Conservation (phyloP, 768 basidiomycete species). For the Porpolomopsis calyptriformis region DNA sequence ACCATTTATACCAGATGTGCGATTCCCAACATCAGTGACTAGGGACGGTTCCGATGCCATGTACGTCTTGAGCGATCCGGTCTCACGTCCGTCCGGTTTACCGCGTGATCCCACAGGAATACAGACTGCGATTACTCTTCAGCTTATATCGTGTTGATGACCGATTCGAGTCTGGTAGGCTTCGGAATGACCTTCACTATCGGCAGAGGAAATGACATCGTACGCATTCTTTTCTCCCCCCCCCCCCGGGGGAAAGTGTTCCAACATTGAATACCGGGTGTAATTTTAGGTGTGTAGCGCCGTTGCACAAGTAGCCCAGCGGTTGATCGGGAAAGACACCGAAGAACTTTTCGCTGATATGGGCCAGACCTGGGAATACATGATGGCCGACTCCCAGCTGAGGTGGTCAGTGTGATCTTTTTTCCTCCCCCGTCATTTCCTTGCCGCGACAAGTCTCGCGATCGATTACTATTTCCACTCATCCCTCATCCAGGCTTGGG, state of each 20-base stretch:
- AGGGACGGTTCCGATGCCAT: constrained; percentile 94
- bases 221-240: constrained; percentile 18
- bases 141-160: constrained; percentile 75
- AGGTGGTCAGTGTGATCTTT: constrained; percentile 52
- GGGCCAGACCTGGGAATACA: constrained; percentile 83
- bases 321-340: constrained; percentile 73
- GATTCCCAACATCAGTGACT: constrained; percentile 84
- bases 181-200: constrained; percentile 94
- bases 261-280: not conserved
- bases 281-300: constrained; percentile 63
- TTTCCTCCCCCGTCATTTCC: not conserved
- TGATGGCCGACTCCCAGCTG: constrained; percentile 82
- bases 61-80: constrained; percentile 26
- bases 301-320: constrained; percentile 66
- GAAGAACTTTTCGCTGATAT: constrained; percentile 81
- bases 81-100: not conserved
- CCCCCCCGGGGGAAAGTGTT: not conserved
- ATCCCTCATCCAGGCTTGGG: constrained; percentile 52
- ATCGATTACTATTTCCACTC: not conserved
- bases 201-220: constrained; percentile 91
- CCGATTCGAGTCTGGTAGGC: constrained; percentile 68
- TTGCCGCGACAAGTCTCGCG: no score
- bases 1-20: constrained; percentile 47
- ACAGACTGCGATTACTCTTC: constrained; percentile 94
- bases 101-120: constrained; percentile 48